A percentile compares a stretch with the other conserved stretches of the same genome.
phyloP scores from a whole-genome alignment of 345 rosid species.

The Citrus australasica region DNA sequence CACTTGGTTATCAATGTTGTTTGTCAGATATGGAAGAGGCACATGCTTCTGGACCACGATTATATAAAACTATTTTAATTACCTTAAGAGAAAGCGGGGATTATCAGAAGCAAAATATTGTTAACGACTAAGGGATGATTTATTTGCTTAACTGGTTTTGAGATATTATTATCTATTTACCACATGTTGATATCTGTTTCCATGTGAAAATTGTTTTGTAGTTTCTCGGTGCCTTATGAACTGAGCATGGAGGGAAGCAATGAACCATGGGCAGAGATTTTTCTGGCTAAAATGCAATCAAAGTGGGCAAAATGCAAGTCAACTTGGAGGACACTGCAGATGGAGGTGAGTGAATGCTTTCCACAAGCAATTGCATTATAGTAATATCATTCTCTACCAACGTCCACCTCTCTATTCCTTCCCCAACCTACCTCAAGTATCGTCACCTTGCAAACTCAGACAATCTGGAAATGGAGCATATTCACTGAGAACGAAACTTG shows the following conservation, averaged over 20 bases:
- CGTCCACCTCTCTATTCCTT: neutral
- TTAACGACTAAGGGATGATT: neutral
- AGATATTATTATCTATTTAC: neutral
- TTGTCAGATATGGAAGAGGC: neutral
- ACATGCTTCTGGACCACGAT: neutral
- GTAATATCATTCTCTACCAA: neutral
- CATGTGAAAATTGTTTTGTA: conserved; percentile 18
- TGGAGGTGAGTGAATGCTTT: conserved; percentile 80
- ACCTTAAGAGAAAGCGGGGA: neutral
- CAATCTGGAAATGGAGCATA: neutral
- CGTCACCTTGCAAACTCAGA: neutral
- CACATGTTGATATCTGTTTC: neutral
- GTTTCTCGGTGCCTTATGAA: conserved; percentile 89
- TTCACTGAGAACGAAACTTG: neutral
- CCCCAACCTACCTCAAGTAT: neutral
- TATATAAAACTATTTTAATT: neutral
- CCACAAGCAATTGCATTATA: conserved; percentile 85
- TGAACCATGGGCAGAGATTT: conserved; percentile 72
- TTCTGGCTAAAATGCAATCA: conserved; percentile 45
- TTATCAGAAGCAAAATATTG: neutral
- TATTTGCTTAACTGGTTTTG: neutral
- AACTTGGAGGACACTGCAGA: conserved; percentile 54
- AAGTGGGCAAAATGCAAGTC: conserved; percentile 65
- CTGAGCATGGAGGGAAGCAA: conserved; percentile 80
- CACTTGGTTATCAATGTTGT: neutral